These are phyloP conservation scores for Cytospora schulzeri DNA, from an alignment of 2,329 filamentous ascomycete genomes.

Conservation along the genomic window DNA sequence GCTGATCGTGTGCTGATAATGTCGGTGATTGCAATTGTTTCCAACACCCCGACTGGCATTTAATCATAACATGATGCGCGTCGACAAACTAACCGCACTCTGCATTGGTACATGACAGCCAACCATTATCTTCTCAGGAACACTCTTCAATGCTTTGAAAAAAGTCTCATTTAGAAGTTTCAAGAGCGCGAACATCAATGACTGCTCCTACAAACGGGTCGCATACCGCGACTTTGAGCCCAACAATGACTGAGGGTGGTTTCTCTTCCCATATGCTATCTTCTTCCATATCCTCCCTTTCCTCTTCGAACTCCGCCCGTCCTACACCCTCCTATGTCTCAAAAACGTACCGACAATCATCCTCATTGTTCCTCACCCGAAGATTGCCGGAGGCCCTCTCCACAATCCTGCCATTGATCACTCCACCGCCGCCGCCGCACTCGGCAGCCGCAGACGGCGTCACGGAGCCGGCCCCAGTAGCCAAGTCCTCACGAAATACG, in stretches of 20 bases:
- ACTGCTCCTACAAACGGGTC: constrained; percentile 38
- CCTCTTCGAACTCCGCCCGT: constrained; percentile 61
- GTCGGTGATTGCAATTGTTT: constrained; percentile 1
- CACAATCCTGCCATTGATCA: constrained; percentile 81
- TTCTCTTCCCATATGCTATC: constrained; percentile 53
- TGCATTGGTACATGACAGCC: neutral
- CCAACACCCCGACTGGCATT: neutral
- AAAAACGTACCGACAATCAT: constrained; percentile 91
- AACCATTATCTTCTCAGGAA: neutral
- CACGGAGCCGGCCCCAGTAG: constrained; percentile 69
- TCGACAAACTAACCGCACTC: neutral
- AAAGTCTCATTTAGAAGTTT: neutral
- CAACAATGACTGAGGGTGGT: constrained; percentile 49
- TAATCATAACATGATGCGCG: neutral
- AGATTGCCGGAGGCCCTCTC: constrained; percentile 87
- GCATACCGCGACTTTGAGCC: constrained; percentile 48
- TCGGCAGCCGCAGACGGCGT: constrained; percentile 44
- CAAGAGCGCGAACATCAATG: constrained; percentile 11
- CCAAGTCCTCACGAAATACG: constrained; percentile 76
- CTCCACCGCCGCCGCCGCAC: constrained; percentile 55
- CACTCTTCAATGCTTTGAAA: neutral
- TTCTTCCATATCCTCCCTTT: constrained; percentile 70
- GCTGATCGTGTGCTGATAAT: neutral
- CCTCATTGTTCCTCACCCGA: constrained; percentile 91
- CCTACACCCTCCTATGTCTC: constrained; percentile 74